phyloP scores from a whole-genome alignment of 306 rosid genomes.

The Medicago truncatula region DNA sequence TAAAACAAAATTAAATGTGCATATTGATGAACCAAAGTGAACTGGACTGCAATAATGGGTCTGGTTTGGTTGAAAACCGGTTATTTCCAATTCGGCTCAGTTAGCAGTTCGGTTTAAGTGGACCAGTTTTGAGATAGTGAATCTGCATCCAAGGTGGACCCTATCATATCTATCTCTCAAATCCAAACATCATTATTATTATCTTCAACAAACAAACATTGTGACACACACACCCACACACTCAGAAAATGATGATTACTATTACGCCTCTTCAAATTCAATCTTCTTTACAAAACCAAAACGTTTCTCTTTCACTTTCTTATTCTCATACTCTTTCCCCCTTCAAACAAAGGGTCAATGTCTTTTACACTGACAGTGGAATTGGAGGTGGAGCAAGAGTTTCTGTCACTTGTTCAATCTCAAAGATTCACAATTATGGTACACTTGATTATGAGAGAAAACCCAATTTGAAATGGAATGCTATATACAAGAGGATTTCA shows the following conservation, averaged over 20 bases:
- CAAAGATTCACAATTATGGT: conserved; percentile 72
- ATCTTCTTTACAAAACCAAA: conserved; percentile 55
- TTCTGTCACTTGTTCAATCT: conserved; percentile 60
- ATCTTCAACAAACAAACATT: too few species aligned
- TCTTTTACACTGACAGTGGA: neutral
- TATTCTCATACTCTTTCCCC: conserved; percentile 46
- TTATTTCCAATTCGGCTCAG: too few species aligned
- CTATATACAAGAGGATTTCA: conserved; percentile 65
- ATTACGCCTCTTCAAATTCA: conserved; percentile 59
- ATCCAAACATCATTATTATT: too few species aligned
- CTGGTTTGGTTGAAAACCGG: too few species aligned
- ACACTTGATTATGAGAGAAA: conserved; percentile 72
- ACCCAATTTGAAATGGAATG: conserved; percentile 71
- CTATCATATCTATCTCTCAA: too few species aligned
- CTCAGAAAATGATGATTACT: conserved; percentile 15
- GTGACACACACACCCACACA: too few species aligned
- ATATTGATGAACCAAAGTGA: too few species aligned
- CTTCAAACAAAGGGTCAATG: neutral
- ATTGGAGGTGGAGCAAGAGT: neutral
- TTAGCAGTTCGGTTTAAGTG: too few species aligned
- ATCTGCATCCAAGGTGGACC: too few species aligned
- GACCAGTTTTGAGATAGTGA: too few species aligned
- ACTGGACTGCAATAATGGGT: too few species aligned
- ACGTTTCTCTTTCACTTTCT: conserved; percentile 50
- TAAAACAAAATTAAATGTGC: too few species aligned